Evolutionary conservation across 306 rosid genomes (phyloP), one percentile per base, ranked within the genome.

Genomic region (Senna siamea): DNA sequence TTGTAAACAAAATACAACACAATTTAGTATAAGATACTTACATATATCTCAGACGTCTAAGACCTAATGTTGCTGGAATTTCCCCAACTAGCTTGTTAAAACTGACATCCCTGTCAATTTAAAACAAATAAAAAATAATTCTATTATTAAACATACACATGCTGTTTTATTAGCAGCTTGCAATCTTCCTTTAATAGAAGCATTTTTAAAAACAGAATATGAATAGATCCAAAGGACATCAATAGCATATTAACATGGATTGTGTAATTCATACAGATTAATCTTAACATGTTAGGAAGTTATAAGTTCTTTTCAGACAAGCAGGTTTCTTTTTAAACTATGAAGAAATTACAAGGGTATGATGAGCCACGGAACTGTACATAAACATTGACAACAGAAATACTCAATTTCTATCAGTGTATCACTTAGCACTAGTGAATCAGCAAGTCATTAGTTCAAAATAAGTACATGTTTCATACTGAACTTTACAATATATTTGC

Each of bases 41-140:
- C 97, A 91, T 67, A 74, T 69, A 85, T 80, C 65, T 83, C 68
- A 87, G 22, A 67, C 81, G 85, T 76, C 70, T 76, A 30, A 81
- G 63, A 65, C 40, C 72, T 60, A 75, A 15, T 43, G 66, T 51
- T 20, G 75, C n/a, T 8, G 97, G 89, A 84, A 91, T 76, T 81
- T 81, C 68, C 84, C 97, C 97, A 9, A 70, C 79, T 57, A 91
- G 76, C 61, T 78, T 81, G 77, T 91, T 91, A 74, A 89, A 91
- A 79, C 92, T 85, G 76, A 91, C 80, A 82, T 91, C 97, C 87
- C 97, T 91, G 32, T 56, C 73, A 77, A 35, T 60, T 8, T n/a
- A 10, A 62, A 62, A 19, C 30, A 9, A 62, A 62, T 0, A 14
- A 58, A 14, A 6, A 72, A 82, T n/a, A n/a, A n/a, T n/a, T 48